These are phyloP conservation scores for Cerrena zonata DNA, from an alignment of 1,284 basidiomycete species.

Conservation along the genomic window DNA sequence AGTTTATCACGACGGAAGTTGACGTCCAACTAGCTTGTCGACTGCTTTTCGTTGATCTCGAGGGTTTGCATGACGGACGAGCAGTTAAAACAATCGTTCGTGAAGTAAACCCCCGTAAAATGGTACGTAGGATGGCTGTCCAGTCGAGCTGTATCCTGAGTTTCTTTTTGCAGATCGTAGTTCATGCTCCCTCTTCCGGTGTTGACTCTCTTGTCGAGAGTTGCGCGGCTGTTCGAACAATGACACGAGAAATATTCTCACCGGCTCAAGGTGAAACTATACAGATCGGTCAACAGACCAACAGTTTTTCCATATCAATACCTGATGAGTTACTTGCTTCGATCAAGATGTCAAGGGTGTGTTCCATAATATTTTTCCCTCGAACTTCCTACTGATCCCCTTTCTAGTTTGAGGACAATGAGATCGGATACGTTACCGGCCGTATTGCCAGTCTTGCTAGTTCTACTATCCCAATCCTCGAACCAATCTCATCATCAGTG, in stretches of 20 bases:
- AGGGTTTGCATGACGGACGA: conserved; percentile 91
- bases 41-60: conserved; percentile 89
- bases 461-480: conserved; percentile 67
- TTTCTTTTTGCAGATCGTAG: conserved; percentile 66
- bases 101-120: conserved; percentile 91
- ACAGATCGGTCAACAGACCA: conserved; percentile 92
- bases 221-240: conserved; percentile 73
- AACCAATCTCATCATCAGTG: conserved; percentile 35
- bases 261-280: conserved; percentile 71
- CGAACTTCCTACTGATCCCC: conserved; percentile 7
- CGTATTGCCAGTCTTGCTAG: conserved; percentile 77
- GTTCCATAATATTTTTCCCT: conserved; percentile 22
- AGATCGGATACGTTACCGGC: conserved; percentile 87
- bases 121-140: conserved; percentile 52
- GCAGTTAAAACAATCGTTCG: conserved; percentile 96
- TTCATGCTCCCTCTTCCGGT: conserved; percentile 67
- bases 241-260: conserved; percentile 87
- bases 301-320: conserved; percentile 88
- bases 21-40: conserved; percentile 79
- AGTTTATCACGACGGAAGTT: conserved; percentile 75
- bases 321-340: conserved; percentile 80
- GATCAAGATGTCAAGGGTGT: conserved; percentile 83
- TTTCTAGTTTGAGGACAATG: conserved; percentile 89
- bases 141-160: not conserved
- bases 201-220: conserved; percentile 73